Conservation (phyloP, 2,329 filamentous ascomycete species). For the Neoarthrinium moseri region DNA sequence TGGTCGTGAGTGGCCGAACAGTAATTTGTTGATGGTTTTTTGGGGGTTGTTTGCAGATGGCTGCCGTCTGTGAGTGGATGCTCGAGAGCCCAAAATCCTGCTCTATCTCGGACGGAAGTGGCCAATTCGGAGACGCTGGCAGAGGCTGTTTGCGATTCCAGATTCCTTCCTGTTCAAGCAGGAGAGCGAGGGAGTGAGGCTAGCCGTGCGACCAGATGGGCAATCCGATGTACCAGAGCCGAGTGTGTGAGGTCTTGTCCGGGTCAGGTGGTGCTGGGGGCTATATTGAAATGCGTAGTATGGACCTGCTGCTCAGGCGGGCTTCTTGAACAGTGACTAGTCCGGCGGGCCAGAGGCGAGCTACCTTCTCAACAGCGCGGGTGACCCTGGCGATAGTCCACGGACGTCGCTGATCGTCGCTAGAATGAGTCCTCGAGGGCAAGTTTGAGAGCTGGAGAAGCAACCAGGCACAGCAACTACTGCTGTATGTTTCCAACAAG, state of each 20-base stretch:
- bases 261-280: constrained; percentile 8
- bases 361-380: constrained; percentile 1
- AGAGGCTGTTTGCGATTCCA: constrained; percentile 5
- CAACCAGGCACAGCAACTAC: too few relatives aligned
- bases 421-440: not conserved
- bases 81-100: not conserved
- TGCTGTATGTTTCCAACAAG: too few relatives aligned
- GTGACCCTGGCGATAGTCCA: not conserved
- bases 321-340: constrained; percentile 8
- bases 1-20: constrained; percentile 20
- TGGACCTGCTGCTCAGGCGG: constrained; percentile 1
- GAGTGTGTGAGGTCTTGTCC: not conserved
- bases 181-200: constrained; percentile 4
- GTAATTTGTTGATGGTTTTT: constrained; percentile 26
- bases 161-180: constrained; percentile 10
- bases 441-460: not conserved
- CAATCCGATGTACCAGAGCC: not conserved
- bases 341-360: not conserved
- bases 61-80: constrained; percentile 12
- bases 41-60: constrained; percentile 18
- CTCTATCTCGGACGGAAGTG: constrained; percentile 1
- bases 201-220: not conserved
- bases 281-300: constrained; percentile 4
- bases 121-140: not conserved
- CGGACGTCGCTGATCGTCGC: constrained; percentile 4